A percentile compares a stretch with the other conserved stretches of the same genome.
These are phyloP conservation scores for Aspergillus chevalieri DNA, from an alignment of 2,329 filamentous ascomycete genomes.

Conservation along the genomic window DNA sequence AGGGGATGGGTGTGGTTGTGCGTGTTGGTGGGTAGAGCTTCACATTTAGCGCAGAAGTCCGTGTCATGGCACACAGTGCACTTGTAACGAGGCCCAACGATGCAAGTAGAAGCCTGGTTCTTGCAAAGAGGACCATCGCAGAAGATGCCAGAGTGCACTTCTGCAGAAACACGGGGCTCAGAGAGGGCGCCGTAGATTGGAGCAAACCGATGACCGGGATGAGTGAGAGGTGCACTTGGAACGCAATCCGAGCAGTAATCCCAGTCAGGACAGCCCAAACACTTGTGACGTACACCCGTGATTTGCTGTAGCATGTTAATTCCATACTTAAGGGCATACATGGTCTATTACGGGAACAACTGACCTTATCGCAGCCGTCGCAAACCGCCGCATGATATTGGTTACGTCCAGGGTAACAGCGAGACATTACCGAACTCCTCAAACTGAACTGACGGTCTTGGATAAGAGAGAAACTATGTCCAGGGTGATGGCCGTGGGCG, in stretches of 20 bases:
- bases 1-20: conserved; percentile 96
- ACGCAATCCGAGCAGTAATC: conserved; percentile 83
- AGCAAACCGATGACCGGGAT: conserved; percentile 82
- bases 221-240: conserved; percentile 58
- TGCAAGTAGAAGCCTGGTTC: conserved; percentile 48
- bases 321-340: background rate
- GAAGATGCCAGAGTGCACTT: conserved; percentile 76
- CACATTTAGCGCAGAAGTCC: conserved; percentile 92
- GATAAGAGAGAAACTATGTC: conserved; percentile 65
- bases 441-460: conserved; percentile 51
- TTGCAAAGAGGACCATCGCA: conserved; percentile 90
- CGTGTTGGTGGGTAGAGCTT: conserved; percentile 73
- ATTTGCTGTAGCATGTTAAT: conserved; percentile 55
- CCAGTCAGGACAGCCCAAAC: conserved; percentile 93
- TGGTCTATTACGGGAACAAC: conserved; percentile 6
- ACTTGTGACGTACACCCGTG: conserved; percentile 88
- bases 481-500: conserved; percentile 85
- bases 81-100: conserved; percentile 87
- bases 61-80: conserved; percentile 92
- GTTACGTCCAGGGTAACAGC: conserved; percentile 74
- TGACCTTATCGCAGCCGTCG: conserved; percentile 78
- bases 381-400: conserved; percentile 82
- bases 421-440: conserved; percentile 55
- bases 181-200: conserved; percentile 69
- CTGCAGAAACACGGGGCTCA: conserved; percentile 39